Evolutionary conservation across 805 yeast genomes (phyloP), one percentile per base, ranked within the genome.

Genomic region (Metschnikowia noctiluminum): DNA sequence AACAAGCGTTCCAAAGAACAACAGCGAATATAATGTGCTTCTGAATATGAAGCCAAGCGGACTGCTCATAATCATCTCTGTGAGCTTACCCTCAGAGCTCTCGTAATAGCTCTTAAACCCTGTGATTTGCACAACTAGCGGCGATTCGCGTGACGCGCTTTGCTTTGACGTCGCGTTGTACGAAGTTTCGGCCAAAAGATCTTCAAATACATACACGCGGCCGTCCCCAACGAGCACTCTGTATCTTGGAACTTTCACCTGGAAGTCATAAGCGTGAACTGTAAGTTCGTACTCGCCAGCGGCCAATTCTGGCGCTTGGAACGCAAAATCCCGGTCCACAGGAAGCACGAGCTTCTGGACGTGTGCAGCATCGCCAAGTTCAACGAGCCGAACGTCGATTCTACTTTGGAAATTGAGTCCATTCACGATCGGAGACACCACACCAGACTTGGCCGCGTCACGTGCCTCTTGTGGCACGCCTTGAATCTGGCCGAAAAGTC

Each of bases 41-140:
- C 58, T 62, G 56, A 73, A 72, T 12, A 73, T 68, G 50, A 65
- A 62, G 7, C 78, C 78, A 35, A 73, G 60, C 4, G 78, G 78
- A 56, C 75, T 65, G 48, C 60, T 62, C 65, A 67, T 52, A 9
- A 73, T 36, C 66, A 72, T 60, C 38, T 63, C 70, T 1, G 50
- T 38, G 16, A 73, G 40, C 13, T 68, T 62, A 13, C 69, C 64
- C 46, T 51, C 63, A 5, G 68, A 53, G 16, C 46, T 49, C 51
- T 70, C 73, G 52, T 73, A 73, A 54, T 64, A 73, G 48, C 65
- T 62, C 43, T 69, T 67, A 31, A 50, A 43, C 16, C 53, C 62
- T 11, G 42, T 42, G 32, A 60, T 53, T 10, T 54, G 49, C n/a
- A 69, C 53, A 1, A 41, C 16, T 27, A 71, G 58, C 10, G 70